Conservation (phyloP, 768 basidiomycete genomes). For the Fomitopsis serialis region DNA sequence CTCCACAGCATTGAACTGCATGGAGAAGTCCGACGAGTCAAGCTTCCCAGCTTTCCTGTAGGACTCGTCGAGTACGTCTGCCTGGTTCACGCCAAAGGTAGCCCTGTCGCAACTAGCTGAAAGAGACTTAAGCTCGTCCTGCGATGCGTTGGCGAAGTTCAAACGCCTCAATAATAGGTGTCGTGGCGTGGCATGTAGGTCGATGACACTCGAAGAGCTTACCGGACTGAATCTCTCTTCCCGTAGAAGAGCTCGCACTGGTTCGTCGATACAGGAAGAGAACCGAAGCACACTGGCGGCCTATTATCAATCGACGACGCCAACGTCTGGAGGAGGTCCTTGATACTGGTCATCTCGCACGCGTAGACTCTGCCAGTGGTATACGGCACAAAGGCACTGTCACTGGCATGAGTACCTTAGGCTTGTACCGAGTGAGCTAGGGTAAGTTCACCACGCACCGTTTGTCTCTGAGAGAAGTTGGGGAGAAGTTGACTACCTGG, state of each 20-base stretch:
- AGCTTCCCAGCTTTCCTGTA: slow-evolving; percentile 23
- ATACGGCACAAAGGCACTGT: too few relatives aligned
- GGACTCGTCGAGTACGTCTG: slow-evolving; percentile 18
- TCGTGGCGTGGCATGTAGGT: too few relatives aligned
- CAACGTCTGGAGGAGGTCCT: slow-evolving; percentile 1
- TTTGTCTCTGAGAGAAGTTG: too few relatives aligned
- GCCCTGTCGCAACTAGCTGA: slow-evolving; percentile 14
- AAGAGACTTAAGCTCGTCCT: background rate
- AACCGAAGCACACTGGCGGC: slow-evolving; percentile 12
- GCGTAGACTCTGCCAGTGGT: too few relatives aligned
- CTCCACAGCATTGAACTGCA: slow-evolving; percentile 6
- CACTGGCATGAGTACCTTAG: too few relatives aligned
- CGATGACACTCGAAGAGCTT: background rate
- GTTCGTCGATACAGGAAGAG: slow-evolving; percentile 2
- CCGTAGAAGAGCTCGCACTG: slow-evolving; percentile 10
- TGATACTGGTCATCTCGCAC: too few relatives aligned
- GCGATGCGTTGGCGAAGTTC: background rate
- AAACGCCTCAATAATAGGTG: background rate
- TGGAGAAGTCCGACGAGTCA: slow-evolving; percentile 14
- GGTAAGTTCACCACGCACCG: too few relatives aligned
- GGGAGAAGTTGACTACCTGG: too few relatives aligned
- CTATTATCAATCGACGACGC: slow-evolving; percentile 4
- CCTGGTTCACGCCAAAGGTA: slow-evolving; percentile 13
- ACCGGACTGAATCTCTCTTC: background rate
- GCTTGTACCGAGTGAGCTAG: too few relatives aligned